Conservation (phyloP, 1,139 yeast species). For the Candida dubliniensis region DNA sequence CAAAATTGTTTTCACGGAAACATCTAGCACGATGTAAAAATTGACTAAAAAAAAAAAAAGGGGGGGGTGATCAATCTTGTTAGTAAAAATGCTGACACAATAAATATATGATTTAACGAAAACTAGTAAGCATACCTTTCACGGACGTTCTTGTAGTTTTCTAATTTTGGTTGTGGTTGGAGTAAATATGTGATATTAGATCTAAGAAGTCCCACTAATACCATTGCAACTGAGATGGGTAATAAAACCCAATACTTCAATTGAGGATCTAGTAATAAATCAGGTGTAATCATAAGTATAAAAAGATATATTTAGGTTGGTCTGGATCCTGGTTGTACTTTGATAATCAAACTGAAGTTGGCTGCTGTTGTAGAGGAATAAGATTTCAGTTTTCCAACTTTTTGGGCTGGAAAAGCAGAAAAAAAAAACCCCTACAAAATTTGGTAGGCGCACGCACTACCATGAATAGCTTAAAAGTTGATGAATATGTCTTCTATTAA, state of each 20-base stretch:
- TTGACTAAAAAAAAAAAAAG: no score
- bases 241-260: constrained; percentile 87
- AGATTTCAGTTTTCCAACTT: no score
- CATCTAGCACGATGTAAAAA: constrained; percentile 56
- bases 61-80: neutral
- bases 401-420: no score
- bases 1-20: constrained; percentile 49
- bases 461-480: no score
- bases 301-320: neutral
- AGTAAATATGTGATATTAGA: constrained; percentile 65
- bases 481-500: no score
- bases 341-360: no score
- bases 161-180: constrained; percentile 57
- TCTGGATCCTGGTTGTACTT: no score
- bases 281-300: constrained; percentile 21
- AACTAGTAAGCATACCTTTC: constrained; percentile 47
- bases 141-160: constrained; percentile 51
- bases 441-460: no score
- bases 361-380: no score
- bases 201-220: constrained; percentile 80
- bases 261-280: constrained; percentile 68
- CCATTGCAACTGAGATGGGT: constrained; percentile 90
- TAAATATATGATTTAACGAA: no score
- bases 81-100: no score
- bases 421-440: no score